These are phyloP conservation scores for Vickermania ingenoplastis DNA, from an alignment of 208 protist genomes.

Conservation along the genomic window DNA sequence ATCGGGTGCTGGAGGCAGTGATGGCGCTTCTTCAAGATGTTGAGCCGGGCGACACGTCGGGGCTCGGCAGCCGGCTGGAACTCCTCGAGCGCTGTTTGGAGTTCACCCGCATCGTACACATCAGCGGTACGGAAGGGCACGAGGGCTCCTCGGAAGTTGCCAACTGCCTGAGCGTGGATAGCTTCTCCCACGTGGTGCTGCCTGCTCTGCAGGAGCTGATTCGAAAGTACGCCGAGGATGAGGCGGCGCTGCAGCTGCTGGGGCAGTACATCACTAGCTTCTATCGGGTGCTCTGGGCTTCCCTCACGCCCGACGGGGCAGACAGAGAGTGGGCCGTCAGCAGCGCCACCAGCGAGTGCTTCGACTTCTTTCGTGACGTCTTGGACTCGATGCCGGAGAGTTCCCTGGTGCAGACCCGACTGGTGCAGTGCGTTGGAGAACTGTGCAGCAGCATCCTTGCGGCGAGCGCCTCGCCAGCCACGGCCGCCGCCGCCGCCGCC, in stretches of 20 bases:
- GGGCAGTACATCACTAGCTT: constrained; percentile 50
- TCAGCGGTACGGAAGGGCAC: too few relatives aligned
- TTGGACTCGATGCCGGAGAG: constrained; percentile 20
- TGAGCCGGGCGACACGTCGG: constrained; percentile 24
- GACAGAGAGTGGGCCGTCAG: constrained; percentile 17
- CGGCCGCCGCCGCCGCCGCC: neutral
- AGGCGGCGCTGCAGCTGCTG: constrained; percentile 55
- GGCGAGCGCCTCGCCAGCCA: constrained; percentile 8
- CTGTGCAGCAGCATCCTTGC: constrained; percentile 42
- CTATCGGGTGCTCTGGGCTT: constrained; percentile 43
- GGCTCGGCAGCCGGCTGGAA: constrained; percentile 37
- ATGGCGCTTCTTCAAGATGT: constrained; percentile 27
- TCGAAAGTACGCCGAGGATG: constrained; percentile 24
- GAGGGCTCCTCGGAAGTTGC: constrained; percentile 24
- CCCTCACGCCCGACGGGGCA: constrained; percentile 11
- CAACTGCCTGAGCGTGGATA: constrained; percentile 49
- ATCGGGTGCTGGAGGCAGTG: constrained; percentile 41
- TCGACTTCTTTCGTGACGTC: constrained; percentile 37
- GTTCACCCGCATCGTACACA: constrained; percentile 63
- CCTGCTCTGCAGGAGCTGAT: constrained; percentile 50
- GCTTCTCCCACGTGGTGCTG: constrained; percentile 36
- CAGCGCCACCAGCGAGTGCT: constrained; percentile 27
- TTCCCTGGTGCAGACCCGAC: constrained; percentile 44
- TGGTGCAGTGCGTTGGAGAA: constrained; percentile 71
- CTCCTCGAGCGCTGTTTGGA: constrained; percentile 49